Conservation (phyloP, 2,329 filamentous ascomycete genomes). For the Dryadomyces quercus-mongolicae region DNA sequence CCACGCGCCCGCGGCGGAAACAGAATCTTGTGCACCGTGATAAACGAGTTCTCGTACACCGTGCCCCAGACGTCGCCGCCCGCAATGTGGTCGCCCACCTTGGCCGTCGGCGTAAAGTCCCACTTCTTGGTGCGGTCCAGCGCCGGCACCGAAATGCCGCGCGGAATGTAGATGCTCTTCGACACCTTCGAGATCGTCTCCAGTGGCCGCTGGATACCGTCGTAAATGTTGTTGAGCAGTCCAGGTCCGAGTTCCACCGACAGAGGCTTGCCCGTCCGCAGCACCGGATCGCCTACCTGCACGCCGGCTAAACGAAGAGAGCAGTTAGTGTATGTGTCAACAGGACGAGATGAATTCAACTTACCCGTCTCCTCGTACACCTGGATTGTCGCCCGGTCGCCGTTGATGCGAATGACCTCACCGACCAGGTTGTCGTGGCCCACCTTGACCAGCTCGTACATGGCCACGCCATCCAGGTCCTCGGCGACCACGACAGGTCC, state of each 20-base stretch:
- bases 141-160: conserved; percentile 77
- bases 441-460: conserved; percentile 97
- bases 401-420: conserved; percentile 96
- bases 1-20: conserved; percentile 82
- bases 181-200: conserved; percentile 67
- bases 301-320: conserved; percentile 77
- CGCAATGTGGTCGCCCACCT: conserved; percentile 94
- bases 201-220: conserved; percentile 94
- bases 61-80: conserved; percentile 93
- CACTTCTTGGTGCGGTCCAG: conserved; percentile 89
- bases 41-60: conserved; percentile 91
- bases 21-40: conserved; percentile 87
- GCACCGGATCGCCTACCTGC: conserved; percentile 86
- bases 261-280: conserved; percentile 83
- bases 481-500: conserved; percentile 87
- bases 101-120: conserved; percentile 85
- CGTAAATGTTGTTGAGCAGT: conserved; percentile 98
- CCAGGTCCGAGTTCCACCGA: conserved; percentile 96
- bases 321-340: too few relatives aligned
- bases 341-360: conserved; percentile 13
- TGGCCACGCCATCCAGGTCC: conserved; percentile 97
- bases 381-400: conserved; percentile 92
- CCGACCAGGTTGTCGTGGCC: conserved; percentile 86
- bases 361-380: conserved; percentile 98
- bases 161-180: conserved; percentile 92